Conservation (phyloP, 495 filamentous ascomycete genomes). For the Aspergillus baeticus region DNA sequence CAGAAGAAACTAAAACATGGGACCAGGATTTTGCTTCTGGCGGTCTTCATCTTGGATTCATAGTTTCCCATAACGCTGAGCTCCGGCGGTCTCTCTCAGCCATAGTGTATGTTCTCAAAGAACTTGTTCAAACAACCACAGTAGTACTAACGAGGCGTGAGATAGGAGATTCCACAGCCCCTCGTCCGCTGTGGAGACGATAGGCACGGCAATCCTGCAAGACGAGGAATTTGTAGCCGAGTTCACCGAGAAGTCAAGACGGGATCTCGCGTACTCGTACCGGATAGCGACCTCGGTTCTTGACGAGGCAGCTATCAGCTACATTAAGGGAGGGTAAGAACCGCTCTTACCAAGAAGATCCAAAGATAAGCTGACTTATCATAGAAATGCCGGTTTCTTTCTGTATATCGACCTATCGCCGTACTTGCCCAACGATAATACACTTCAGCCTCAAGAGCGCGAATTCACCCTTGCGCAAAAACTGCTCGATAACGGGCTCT, state of each 20-base stretch:
- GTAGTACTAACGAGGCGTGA: neutral
- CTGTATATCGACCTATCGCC: slow-evolving; percentile 48
- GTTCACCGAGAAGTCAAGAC: slow-evolving; percentile 27
- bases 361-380: neutral
- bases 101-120: slow-evolving; percentile 20
- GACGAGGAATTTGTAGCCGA: slow-evolving; percentile 29
- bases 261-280: slow-evolving; percentile 27
- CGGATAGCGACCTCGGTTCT: slow-evolving; percentile 25
- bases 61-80: slow-evolving; percentile 41
- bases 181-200: slow-evolving; percentile 31
- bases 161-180: slow-evolving; percentile 35
- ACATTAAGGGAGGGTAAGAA: slow-evolving; percentile 30
- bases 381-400: slow-evolving; percentile 52
- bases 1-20: neutral
- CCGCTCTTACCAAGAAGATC: neutral
- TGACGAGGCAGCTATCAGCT: slow-evolving; percentile 30
- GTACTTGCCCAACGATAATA: slow-evolving; percentile 19
- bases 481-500: slow-evolving; percentile 42
- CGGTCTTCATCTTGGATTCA: slow-evolving; percentile 54
- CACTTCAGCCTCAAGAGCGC: slow-evolving; percentile 8
- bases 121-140: neutral
- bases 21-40: slow-evolving; percentile 51
- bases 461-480: slow-evolving; percentile 38
- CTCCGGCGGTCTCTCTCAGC: slow-evolving; percentile 31
- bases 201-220: slow-evolving; percentile 38